Percentiles rank a stretch among this genome's conserved stretches.
phyloP scores from a whole-genome alignment of 2,329 filamentous ascomycete species.

The Mollisia scopiformis region DNA sequence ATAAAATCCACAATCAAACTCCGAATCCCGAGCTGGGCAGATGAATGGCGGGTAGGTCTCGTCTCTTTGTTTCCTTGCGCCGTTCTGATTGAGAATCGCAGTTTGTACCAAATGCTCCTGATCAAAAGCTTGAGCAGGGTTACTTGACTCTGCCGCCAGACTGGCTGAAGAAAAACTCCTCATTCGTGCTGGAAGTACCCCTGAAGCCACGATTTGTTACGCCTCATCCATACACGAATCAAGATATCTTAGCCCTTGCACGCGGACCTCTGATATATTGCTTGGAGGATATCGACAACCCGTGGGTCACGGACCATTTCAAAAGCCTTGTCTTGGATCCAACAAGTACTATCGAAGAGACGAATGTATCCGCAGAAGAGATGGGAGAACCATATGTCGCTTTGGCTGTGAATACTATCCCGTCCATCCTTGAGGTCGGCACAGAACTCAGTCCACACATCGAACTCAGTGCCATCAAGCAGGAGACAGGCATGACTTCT shows the following conservation, averaged over 20 bases:
- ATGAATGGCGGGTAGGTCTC: constrained; percentile 34
- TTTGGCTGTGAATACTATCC: constrained; percentile 25
- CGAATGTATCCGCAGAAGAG: constrained; percentile 3
- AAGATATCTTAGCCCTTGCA: constrained; percentile 55
- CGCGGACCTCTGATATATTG: constrained; percentile 64
- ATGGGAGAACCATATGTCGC: constrained; percentile 26
- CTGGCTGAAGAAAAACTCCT: constrained; percentile 43
- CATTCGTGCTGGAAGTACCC: constrained; percentile 49
- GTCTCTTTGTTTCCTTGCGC: neutral
- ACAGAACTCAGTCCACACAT: constrained; percentile 9
- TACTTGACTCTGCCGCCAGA: constrained; percentile 50
- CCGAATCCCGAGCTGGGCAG: constrained; percentile 58
- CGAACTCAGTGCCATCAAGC: constrained; percentile 5
- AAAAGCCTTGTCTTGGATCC: constrained; percentile 37
- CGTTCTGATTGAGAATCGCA: constrained; percentile 29
- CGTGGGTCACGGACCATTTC: constrained; percentile 59
- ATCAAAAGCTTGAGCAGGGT: constrained; percentile 43
- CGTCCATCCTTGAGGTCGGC: constrained; percentile 14
- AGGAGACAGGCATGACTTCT: constrained; percentile 20
- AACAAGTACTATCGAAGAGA: constrained; percentile 19
- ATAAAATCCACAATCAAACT: constrained; percentile 47
- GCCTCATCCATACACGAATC: constrained; percentile 59
- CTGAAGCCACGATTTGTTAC: constrained; percentile 51
- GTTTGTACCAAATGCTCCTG: constrained; percentile 15
- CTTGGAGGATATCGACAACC: constrained; percentile 60